These are phyloP conservation scores for Tolypocladium paradoxum DNA, from an alignment of 2,329 filamentous ascomycete genomes.

Conservation along the genomic window DNA sequence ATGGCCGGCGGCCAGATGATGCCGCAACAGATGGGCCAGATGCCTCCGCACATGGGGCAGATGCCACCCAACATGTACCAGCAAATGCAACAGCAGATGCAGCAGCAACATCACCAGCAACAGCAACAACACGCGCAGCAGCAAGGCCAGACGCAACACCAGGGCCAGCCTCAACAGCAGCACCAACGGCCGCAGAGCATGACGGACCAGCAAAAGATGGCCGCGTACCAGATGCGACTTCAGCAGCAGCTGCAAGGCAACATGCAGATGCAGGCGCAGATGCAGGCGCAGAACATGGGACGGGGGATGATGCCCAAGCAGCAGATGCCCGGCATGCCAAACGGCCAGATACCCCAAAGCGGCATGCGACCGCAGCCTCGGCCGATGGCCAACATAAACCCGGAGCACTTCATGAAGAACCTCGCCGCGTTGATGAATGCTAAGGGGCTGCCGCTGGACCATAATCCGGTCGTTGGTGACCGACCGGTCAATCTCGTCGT, in stretches of 20 bases:
- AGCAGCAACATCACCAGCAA: constrained; percentile 41
- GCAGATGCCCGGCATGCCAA: constrained; percentile 36
- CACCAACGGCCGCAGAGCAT: constrained; percentile 19
- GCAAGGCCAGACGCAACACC: constrained; percentile 18
- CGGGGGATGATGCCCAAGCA: constrained; percentile 44
- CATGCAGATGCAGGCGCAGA: constrained; percentile 39
- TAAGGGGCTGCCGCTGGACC: constrained; percentile 62
- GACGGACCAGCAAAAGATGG: constrained; percentile 62
- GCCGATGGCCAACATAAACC: constrained; percentile 34
- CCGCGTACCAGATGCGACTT: constrained; percentile 72
- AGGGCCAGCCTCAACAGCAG: constrained; percentile 37
- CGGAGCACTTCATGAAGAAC: constrained; percentile 65
- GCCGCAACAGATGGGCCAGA: constrained; percentile 38
- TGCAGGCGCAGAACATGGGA: constrained; percentile 35
- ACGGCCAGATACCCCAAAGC: constrained; percentile 43
- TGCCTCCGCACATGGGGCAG: constrained; percentile 35
- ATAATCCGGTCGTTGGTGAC: constrained; percentile 62
- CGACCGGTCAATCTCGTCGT: constrained; percentile 64
- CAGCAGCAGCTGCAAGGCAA: constrained; percentile 60
- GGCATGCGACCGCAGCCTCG: constrained; percentile 40
- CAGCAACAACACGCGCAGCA: constrained; percentile 40
- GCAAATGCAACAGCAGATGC: constrained; percentile 31
- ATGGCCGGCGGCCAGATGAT: constrained; percentile 44
- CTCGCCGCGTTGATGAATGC: constrained; percentile 68
- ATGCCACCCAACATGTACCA: constrained; percentile 32